Evolutionary conservation across 345 rosid genomes (phyloP), one percentile per base, ranked within the genome.

Genomic region (Rhodomyrtus tomentosa): DNA sequence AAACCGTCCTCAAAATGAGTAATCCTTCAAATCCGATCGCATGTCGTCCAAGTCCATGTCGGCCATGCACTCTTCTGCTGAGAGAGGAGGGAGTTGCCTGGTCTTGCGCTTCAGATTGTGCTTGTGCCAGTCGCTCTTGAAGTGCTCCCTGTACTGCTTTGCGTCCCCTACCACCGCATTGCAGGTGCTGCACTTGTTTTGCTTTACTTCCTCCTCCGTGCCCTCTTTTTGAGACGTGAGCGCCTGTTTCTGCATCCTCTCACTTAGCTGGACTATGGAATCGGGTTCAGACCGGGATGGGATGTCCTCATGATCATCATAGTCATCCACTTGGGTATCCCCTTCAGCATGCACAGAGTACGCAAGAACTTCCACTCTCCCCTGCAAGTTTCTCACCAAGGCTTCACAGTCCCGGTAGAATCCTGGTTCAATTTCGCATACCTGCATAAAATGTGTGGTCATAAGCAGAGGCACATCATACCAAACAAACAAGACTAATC

Each of bases 91-190:
- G 10, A 95, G 98, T 81, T 95, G 93, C 73, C 90, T 90, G 84
- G 98, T 95, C 91, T 97, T 97, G 56, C 98, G 96, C 90, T 89
- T 95, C 84, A 97, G 86, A 87, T 97, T 97, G 85, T 97, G 99
- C 89, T 93, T 97, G 91, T 95, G 99, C 99, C 99, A 97, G 10
- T 95, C 98, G 42, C 95, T 97, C 94, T 95, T 95, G 82, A 92
- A 97, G 85, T 97, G 99, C 51, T 94, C 96, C 87, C 99, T 94
- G 50, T 94, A 95, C 88, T 91, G 91, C 89, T 94, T 95, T 84
- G 98, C 88, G 68, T 95, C 96, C 42, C 98, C 99, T 45, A 95
- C 90, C 40, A 89, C 83, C 4, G 96, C 92, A 88, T 95, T 89
- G 91, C 98, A 97, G 29, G 96, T 97, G 89, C 93, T 92, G 89